Evolutionary conservation across 345 rosid species (phyloP).

Genomic region (Eucalyptus regnans): DNA sequence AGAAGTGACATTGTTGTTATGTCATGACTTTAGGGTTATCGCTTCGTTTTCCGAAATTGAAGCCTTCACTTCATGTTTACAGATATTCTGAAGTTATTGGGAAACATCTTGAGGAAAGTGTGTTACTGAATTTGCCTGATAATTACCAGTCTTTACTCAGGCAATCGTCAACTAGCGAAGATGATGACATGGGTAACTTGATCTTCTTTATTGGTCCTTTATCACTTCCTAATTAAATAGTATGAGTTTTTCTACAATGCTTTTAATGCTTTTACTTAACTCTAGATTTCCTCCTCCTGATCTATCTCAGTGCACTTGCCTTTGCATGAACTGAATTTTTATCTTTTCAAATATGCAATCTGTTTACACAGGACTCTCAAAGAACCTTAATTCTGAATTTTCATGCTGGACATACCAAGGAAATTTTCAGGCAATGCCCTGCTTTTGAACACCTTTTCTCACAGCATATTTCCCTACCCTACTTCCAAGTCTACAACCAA

Average conservation of each 20-base stretch:
- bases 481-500: neutral
- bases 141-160: slow-evolving; percentile 62
- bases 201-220: neutral
- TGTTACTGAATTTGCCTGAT: slow-evolving; percentile 62
- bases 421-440: neutral
- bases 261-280: neutral
- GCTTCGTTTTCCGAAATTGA: neutral
- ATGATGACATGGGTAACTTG: slow-evolving; percentile 72
- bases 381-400: neutral
- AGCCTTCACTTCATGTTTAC: neutral
- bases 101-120: slow-evolving; percentile 59
- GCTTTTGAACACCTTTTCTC: neutral
- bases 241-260: neutral
- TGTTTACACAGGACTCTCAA: neutral
- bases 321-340: neutral
- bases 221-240: neutral
- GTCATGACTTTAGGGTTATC: neutral
- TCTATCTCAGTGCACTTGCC: neutral
- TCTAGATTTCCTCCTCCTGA: neutral
- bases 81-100: slow-evolving; percentile 54
- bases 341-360: neutral
- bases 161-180: slow-evolving; percentile 68
- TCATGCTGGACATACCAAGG: neutral
- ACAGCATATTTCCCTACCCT: neutral
- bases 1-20: neutral